Evolutionary conservation across 768 basidiomycete genomes (phyloP), one percentile per base, ranked within the genome.

Genomic region (Sutorius australiensis): DNA sequence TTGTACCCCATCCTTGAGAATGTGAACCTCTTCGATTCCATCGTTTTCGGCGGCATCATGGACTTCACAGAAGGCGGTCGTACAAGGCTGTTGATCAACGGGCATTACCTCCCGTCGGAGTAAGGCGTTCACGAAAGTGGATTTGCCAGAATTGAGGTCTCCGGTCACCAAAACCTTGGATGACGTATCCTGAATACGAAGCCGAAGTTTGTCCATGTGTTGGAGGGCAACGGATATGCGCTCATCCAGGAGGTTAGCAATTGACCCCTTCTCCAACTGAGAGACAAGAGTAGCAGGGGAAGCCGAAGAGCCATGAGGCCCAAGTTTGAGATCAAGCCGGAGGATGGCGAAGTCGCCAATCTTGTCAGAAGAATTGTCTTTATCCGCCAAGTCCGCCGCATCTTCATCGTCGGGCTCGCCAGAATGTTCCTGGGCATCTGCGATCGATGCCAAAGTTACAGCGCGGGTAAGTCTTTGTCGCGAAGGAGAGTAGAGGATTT

Each of bases 151-250:
- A 68, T 99, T 99, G 54, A 99, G 79, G 68, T 99, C 97, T 55
- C 97, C 97, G 21, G 97, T 98, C 53, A 99, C 93, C 58, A 99
- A 84, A 46, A 99, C 93, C 69, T 97, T 92, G 63, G 93, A 95
- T 1, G 92, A 89, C 6, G 86, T 92, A 69, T 98, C 95, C 67
- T 89, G 78, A 13, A 98, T 85, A 37, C 97, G 91, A 46, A 82
- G 78, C 32, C 87, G 86, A 56, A 99, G 86, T 60, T 87, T 88
- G 54, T 87, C 80, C 54, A 98, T 81, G 67, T 98, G 94, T 21
- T 78, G 77, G 50, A 90, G 70, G 19, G 92, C 82, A 21, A 83
- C 71, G 14, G 75, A 74, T 61, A 99, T 83, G 36, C 93, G 86
- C 53, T 91, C 91, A 66, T 92, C 91, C 39, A 98, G 73, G 37